phyloP scores from a whole-genome alignment of 2,329 filamentous ascomycete genomes.

The Cercospora sp. region DNA sequence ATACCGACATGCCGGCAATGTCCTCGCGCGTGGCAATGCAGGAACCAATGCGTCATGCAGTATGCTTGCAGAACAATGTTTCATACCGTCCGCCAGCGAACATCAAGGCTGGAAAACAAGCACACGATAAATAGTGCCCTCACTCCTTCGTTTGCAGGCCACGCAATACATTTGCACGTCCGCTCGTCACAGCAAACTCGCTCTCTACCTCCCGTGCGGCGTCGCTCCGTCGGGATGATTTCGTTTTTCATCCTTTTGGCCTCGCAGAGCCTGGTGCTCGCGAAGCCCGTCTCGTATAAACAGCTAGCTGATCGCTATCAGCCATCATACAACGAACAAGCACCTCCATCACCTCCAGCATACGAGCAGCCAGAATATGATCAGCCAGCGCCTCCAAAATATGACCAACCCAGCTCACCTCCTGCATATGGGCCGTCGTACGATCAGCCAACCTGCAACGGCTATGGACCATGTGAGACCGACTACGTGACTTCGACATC shows the following conservation, averaged over 20 bases:
- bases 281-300: neutral
- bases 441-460: neutral
- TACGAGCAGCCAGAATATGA: neutral
- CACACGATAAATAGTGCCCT: neutral
- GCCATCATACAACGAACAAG: neutral
- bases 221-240: neutral
- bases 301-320: neutral
- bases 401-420: neutral
- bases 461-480: neutral
- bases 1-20: neutral
- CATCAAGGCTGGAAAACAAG: neutral
- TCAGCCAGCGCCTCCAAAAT: neutral
- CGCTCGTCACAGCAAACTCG: neutral
- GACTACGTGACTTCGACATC: slow-evolving; percentile 5
- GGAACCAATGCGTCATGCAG: neutral
- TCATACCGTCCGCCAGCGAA: neutral
- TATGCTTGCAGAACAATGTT: neutral
- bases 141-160: neutral
- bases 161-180: neutral
- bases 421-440: neutral
- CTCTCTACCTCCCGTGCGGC: neutral
- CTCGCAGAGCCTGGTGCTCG: neutral
- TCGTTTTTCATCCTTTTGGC: neutral
- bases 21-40: neutral
- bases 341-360: neutral